Conservation (phyloP, 2,329 filamentous ascomycete species). For the Colletotrichum sp. region DNA sequence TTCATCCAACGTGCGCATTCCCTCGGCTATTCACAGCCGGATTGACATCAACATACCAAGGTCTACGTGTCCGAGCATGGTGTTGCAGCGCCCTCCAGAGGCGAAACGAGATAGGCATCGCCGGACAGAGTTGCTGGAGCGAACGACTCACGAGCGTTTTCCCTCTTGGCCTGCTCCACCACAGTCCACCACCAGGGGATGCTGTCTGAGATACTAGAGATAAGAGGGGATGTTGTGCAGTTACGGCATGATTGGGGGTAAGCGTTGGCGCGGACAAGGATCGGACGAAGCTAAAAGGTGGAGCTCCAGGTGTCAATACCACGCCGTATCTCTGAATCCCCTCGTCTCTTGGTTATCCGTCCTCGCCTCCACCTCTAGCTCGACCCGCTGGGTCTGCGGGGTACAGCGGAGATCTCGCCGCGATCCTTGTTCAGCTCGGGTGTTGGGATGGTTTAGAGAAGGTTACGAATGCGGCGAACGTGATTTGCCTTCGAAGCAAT, state of each 20-base stretch:
- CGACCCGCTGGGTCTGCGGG: conserved; percentile 1
- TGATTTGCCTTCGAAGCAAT: background rate
- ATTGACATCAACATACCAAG: background rate
- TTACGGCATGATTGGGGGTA: background rate
- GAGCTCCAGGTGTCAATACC: conserved; percentile 7
- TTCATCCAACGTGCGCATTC: background rate
- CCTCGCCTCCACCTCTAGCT: conserved; percentile 2
- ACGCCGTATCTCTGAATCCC: conserved; percentile 11
- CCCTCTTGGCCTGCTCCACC: background rate
- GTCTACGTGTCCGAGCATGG: background rate
- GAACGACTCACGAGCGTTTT: background rate
- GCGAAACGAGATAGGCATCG: background rate
- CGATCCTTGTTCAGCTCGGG: background rate
- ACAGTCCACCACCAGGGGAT: background rate
- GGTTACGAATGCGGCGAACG: background rate
- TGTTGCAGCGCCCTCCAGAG: background rate
- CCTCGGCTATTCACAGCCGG: background rate
- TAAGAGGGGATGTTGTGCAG: background rate
- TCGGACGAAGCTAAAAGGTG: conserved; percentile 12
- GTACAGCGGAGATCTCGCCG: conserved; percentile 10
- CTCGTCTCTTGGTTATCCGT: background rate
- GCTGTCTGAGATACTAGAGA: background rate
- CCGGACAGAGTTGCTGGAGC: background rate
- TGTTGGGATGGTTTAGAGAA: background rate
- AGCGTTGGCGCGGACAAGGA: background rate